These are phyloP conservation scores for Linnemannia hyalina DNA, from an alignment of 192 early-diverging fungal species.

Conservation along the genomic window DNA sequence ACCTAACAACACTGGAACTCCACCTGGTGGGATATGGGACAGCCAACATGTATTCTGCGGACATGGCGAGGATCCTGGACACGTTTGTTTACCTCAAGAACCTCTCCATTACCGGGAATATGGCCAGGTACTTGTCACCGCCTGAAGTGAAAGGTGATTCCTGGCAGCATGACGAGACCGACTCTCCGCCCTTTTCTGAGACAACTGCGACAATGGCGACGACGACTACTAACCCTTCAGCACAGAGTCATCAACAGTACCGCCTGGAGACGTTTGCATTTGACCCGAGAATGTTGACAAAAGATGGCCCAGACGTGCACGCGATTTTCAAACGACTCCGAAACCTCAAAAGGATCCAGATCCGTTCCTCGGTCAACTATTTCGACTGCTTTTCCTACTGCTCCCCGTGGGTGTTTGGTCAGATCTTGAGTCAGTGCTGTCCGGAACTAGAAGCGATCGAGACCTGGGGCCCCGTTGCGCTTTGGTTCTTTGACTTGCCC, in stretches of 20 bases:
- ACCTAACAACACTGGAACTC: neutral
- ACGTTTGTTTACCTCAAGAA: neutral
- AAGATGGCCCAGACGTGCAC: neutral
- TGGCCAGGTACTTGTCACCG: neutral
- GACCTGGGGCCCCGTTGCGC: neutral
- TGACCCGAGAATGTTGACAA: neutral
- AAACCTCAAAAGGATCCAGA: neutral
- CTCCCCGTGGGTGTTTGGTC: neutral
- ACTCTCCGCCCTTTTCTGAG: too few relatives aligned
- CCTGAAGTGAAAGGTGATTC: too few relatives aligned
- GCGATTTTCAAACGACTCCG: neutral
- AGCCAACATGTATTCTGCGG: neutral
- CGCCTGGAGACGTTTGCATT: too few relatives aligned
- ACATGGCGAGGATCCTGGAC: neutral
- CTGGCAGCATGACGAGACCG: too few relatives aligned
- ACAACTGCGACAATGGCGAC: too few relatives aligned
- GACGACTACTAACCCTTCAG: too few relatives aligned
- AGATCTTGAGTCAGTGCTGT: neutral
- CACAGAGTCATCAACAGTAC: too few relatives aligned
- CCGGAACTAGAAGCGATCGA: neutral
- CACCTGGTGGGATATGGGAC: neutral
- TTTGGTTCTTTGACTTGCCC: neutral
- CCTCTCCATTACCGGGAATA: neutral
- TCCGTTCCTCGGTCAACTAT: neutral
- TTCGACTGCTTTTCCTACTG: neutral